phyloP scores from a whole-genome alignment of 2,329 filamentous ascomycete genomes.

The Beauveria medogensis region DNA sequence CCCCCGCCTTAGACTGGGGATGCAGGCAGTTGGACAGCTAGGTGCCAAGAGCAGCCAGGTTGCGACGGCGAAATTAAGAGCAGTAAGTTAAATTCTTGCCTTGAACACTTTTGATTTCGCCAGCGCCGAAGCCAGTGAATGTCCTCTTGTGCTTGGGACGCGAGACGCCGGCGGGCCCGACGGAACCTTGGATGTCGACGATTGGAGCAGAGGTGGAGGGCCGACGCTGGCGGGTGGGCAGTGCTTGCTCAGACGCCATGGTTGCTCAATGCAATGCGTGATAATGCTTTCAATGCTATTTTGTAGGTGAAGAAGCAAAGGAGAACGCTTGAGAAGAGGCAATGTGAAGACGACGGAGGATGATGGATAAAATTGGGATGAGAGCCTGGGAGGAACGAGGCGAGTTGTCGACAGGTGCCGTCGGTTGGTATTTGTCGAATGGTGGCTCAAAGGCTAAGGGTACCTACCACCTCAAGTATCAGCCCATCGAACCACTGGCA shows the following conservation, averaged over 20 bases:
- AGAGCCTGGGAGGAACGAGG: neutral
- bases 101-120: slow-evolving; percentile 90
- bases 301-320: neutral
- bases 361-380: neutral
- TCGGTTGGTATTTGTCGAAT: neutral
- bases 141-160: slow-evolving; percentile 96
- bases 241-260: slow-evolving; percentile 28
- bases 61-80: neutral
- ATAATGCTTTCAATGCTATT: neutral
- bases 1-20: slow-evolving; percentile 1
- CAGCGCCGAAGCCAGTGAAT: slow-evolving; percentile 84
- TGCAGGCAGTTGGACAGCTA: neutral
- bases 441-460: neutral
- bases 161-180: slow-evolving; percentile 76
- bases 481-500: slow-evolving; percentile 1
- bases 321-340: neutral
- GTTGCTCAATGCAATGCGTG: neutral
- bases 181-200: slow-evolving; percentile 74
- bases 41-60: neutral
- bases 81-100: slow-evolving; percentile 39
- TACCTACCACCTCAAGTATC: neutral
- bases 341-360: neutral
- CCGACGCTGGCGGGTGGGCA: slow-evolving; percentile 62
- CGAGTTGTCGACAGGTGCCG: neutral
- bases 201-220: slow-evolving; percentile 78